Conservation (phyloP, 2,329 filamentous ascomycete genomes). For the Sphaerulina musiva region DNA sequence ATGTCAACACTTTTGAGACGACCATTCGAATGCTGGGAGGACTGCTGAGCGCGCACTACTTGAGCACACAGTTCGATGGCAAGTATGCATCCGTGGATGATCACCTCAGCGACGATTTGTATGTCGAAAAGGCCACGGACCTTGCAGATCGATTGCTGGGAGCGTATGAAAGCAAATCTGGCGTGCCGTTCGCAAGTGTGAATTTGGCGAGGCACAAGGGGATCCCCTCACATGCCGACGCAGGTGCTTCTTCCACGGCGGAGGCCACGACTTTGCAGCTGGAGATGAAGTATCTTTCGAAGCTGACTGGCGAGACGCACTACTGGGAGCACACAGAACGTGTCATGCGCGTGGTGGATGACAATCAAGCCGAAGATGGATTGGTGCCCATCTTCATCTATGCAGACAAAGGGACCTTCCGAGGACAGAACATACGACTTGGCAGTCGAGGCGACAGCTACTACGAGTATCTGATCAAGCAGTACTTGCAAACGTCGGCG, state of each 20-base stretch:
- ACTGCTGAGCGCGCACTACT: conserved; percentile 84
- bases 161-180: conserved; percentile 80
- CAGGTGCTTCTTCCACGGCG: conserved; percentile 84
- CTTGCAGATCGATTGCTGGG: conserved; percentile 79
- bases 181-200: conserved; percentile 83
- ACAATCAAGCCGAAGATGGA: conserved; percentile 70
- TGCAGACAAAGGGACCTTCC: conserved; percentile 70
- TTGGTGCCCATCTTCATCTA: conserved; percentile 89
- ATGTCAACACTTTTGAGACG: conserved; percentile 96
- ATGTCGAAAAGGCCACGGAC: conserved; percentile 91
- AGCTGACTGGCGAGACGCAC: conserved; percentile 82
- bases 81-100: conserved; percentile 65
- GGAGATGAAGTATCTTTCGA: conserved; percentile 94
- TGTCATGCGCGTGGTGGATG: conserved; percentile 84
- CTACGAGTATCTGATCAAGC: conserved; percentile 98
- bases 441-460: conserved; percentile 95
- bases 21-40: conserved; percentile 97
- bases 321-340: conserved; percentile 92
- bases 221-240: conserved; percentile 73
- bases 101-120: conserved; percentile 75
- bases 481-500: conserved; percentile 87
- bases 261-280: conserved; percentile 89
- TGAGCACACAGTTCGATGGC: conserved; percentile 76
- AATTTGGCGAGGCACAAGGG: conserved; percentile 73
- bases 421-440: conserved; percentile 77